Conservation (phyloP, 257 asterid genomes). For the Orobanche coerulescens region DNA sequence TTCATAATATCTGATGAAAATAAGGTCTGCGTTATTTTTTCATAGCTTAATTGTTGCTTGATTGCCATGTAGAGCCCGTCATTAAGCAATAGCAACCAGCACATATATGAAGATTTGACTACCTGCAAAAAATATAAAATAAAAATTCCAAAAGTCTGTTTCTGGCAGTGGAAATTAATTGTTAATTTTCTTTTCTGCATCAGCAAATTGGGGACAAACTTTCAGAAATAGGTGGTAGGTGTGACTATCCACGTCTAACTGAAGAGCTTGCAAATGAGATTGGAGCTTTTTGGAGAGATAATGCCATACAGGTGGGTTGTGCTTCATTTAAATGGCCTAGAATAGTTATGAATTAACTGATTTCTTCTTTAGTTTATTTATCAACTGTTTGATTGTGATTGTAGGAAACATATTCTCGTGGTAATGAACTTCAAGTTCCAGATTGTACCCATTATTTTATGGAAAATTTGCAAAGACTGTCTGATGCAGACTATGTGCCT, state of each 20-base stretch:
- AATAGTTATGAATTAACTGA: constrained; percentile 12
- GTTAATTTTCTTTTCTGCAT: constrained; percentile 23
- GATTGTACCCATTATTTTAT: constrained; percentile 88
- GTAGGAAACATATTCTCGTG: constrained; percentile 75
- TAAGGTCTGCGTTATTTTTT: constrained; percentile 47
- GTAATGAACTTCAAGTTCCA: constrained; percentile 93
- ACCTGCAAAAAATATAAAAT: background rate
- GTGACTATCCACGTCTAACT: constrained; percentile 68
- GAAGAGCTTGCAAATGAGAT: constrained; percentile 68
- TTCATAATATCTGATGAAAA: constrained; percentile 60
- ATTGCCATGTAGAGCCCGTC: background rate
- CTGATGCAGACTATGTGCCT: constrained; percentile 71
- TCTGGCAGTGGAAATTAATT: background rate
- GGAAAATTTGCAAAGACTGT: constrained; percentile 79
- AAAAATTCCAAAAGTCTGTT: no score
- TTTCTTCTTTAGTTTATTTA: background rate
- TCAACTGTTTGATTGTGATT: constrained; percentile 27
- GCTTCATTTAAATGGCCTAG: constrained; percentile 13
- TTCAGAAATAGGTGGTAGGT: constrained; percentile 82
- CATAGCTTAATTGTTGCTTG: constrained; percentile 12
- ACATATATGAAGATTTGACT: constrained; percentile 7
- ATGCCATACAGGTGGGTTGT: constrained; percentile 73
- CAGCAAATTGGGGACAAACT: constrained; percentile 81
- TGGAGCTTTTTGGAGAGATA: constrained; percentile 78
- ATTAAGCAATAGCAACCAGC: background rate